Evolutionary conservation across 2,329 filamentous ascomycete species (phyloP).

Genomic region (Onygena corvina): DNA sequence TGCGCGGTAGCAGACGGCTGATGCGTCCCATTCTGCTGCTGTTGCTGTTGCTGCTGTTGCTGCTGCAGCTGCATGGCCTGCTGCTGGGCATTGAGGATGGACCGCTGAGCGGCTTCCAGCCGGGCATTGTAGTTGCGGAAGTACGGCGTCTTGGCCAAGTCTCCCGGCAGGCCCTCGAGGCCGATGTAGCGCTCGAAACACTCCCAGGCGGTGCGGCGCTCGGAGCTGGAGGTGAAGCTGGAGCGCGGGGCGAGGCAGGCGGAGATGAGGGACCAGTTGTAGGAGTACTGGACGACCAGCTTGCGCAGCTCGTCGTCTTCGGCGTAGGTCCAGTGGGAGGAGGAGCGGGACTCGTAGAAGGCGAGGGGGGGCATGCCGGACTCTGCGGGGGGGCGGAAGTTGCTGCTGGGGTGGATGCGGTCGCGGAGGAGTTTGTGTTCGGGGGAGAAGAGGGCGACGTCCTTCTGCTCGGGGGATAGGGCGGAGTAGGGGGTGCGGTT

Average conservation of each 20-base stretch:
- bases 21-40: conserved; percentile 14
- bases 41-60: conserved; percentile 37
- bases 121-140: conserved; percentile 64
- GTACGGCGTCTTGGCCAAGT: conserved; percentile 92
- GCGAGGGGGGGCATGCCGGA: conserved; percentile 77
- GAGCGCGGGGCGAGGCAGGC: conserved; percentile 64
- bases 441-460: conserved; percentile 77
- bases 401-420: conserved; percentile 76
- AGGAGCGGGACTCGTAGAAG: conserved; percentile 77
- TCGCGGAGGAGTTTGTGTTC: conserved; percentile 85
- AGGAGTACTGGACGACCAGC: conserved; percentile 82
- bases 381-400: conserved; percentile 86
- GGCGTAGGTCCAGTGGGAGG: conserved; percentile 80
- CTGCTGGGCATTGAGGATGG: conserved; percentile 47
- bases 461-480: conserved; percentile 55
- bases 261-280: conserved; percentile 95
- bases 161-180: conserved; percentile 75
- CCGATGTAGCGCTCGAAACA: conserved; percentile 96
- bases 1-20: conserved; percentile 41
- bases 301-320: conserved; percentile 84
- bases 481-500: no score
- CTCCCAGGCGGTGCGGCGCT: conserved; percentile 91
- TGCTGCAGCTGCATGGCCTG: conserved; percentile 38
- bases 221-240: conserved; percentile 68
- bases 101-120: conserved; percentile 51